Conservation (phyloP, 1,139 yeast species). For the Hanseniaspora gamundiae region DNA sequence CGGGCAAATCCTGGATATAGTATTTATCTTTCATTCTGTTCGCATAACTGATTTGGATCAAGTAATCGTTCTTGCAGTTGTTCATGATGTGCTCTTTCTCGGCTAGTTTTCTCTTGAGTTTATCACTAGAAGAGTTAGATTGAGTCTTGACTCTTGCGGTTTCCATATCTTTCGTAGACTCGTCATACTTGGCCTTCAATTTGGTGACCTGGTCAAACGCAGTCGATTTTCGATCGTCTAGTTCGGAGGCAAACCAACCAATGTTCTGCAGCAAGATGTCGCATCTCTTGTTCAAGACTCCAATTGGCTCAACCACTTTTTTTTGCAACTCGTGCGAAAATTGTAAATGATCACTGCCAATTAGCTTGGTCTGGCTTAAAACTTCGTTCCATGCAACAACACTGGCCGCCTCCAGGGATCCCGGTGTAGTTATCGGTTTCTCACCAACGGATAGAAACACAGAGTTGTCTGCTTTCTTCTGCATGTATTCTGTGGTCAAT, state of each 20-base stretch:
- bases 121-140: constrained; percentile 39
- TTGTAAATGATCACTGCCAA: constrained; percentile 54
- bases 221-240: constrained; percentile 45
- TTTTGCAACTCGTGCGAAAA: constrained; percentile 51
- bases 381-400: constrained; percentile 91
- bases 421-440: constrained; percentile 83
- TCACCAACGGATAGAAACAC: constrained; percentile 80
- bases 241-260: constrained; percentile 44
- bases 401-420: constrained; percentile 86
- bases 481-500: constrained; percentile 58
- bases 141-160: constrained; percentile 61
- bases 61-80: constrained; percentile 67
- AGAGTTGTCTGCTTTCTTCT: constrained; percentile 59
- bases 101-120: constrained; percentile 42
- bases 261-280: constrained; percentile 45
- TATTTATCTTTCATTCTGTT: constrained; percentile 88
- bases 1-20: constrained; percentile 89
- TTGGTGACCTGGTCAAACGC: constrained; percentile 57
- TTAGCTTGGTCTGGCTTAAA: constrained; percentile 69
- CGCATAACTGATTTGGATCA: constrained; percentile 70
- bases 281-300: constrained; percentile 41
- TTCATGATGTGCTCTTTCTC: constrained; percentile 76
- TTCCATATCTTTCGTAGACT: constrained; percentile 72
- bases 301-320: constrained; percentile 53
- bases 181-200: constrained; percentile 60